Evolutionary conservation across 2,329 filamentous ascomycete genomes (phyloP).

Genomic region (Sporothrix phasma): DNA sequence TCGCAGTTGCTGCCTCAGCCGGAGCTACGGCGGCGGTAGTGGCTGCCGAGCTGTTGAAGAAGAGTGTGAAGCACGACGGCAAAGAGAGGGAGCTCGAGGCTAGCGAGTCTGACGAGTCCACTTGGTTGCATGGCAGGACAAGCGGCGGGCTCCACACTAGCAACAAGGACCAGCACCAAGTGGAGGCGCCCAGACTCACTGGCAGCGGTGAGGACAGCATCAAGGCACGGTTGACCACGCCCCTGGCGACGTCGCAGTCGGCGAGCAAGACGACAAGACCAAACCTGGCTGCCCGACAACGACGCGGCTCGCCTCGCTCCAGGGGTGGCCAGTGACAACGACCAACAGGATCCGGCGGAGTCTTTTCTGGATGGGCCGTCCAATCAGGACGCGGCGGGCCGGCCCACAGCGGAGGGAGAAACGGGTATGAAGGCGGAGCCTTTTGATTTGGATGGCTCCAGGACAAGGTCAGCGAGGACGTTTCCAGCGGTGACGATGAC

Average conservation of each 20-base stretch:
- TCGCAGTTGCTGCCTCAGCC: neutral
- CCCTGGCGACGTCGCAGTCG: slow-evolving; percentile 1
- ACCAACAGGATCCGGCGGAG: neutral
- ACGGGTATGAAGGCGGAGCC: neutral
- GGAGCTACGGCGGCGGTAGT: slow-evolving; percentile 1
- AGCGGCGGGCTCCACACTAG: neutral
- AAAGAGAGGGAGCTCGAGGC: neutral
- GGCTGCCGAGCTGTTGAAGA: neutral
- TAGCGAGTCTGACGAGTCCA: neutral
- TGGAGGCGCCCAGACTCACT: neutral
- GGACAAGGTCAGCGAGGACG: neutral
- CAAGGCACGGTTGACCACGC: neutral
- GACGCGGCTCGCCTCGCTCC: neutral
- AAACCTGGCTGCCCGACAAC: neutral
- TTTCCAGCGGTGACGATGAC: neutral
- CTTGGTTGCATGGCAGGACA: slow-evolving; percentile 4
- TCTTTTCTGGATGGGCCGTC: neutral
- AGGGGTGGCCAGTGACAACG: neutral
- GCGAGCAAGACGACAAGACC: neutral
- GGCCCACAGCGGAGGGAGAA: neutral
- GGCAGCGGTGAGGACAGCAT: neutral
- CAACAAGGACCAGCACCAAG: neutral
- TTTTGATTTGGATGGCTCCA: neutral
- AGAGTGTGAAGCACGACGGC: neutral
- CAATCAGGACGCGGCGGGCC: neutral